These are phyloP conservation scores for Lichenothelia convexa DNA, from an alignment of 495 filamentous ascomycete genomes.

Conservation along the genomic window DNA sequence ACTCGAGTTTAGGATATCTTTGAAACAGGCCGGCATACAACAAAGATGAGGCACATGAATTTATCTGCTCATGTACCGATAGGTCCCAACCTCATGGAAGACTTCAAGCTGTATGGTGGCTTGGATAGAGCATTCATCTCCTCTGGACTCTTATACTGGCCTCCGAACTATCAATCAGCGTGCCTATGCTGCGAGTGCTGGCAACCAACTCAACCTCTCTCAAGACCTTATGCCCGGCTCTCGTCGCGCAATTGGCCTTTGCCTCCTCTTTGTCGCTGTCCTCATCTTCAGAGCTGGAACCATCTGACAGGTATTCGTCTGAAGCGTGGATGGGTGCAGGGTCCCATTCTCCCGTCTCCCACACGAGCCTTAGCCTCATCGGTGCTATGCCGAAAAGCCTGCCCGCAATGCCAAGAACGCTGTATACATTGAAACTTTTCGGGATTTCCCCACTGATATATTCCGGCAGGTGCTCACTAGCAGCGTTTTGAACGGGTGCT, in stretches of 20 bases:
- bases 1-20: no score
- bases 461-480: conserved; percentile 11
- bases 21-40: no score
- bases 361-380: conserved; percentile 44
- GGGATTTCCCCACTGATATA: conserved; percentile 36
- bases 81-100: no score
- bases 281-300: conserved; percentile 36
- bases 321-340: conserved; percentile 36
- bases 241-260: conserved; percentile 14
- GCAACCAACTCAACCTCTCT: conserved; percentile 69
- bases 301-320: conserved; percentile 43
- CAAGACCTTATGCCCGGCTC: conserved; percentile 37
- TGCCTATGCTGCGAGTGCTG: conserved; percentile 63
- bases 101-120: no score
- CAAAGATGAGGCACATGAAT: no score
- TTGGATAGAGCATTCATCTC: no score
- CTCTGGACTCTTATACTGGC: conserved; percentile 57
- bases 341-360: conserved; percentile 75
- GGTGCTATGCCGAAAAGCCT: conserved; percentile 48
- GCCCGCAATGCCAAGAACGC: conserved; percentile 58
- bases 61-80: no score
- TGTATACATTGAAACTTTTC: conserved; percentile 58
- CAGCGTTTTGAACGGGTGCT: conserved; percentile 8
- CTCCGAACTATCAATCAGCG: conserved; percentile 54
- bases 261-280: conserved; percentile 29